A percentile compares a stretch with the other conserved stretches of the same genome.
These are phyloP conservation scores for Blastomyces silverae DNA, from an alignment of 2,329 filamentous ascomycete genomes.

Conservation along the genomic window DNA sequence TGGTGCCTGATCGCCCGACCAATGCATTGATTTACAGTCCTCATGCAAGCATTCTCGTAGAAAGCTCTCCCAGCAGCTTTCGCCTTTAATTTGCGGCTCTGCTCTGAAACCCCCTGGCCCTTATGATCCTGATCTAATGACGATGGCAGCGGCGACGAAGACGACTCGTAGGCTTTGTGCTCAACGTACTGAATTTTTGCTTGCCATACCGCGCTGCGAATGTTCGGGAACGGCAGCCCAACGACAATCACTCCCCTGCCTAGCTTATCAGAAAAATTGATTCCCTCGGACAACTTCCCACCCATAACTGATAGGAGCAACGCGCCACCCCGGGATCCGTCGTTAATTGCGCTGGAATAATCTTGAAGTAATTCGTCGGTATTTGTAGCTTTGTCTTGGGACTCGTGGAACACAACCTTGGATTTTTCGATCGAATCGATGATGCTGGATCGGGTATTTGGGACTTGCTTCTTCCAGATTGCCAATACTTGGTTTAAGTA, in stretches of 20 bases:
- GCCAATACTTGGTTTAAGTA: slow-evolving; percentile 71
- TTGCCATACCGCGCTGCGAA: slow-evolving; percentile 84
- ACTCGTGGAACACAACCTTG: slow-evolving; percentile 49
- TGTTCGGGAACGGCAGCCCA: slow-evolving; percentile 87
- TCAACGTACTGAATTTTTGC: slow-evolving; percentile 86
- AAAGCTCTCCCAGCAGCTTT: slow-evolving; percentile 61
- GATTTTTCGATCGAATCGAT: slow-evolving; percentile 31
- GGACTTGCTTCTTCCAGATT: slow-evolving; percentile 50
- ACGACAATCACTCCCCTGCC: slow-evolving; percentile 88
- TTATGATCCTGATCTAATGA: slow-evolving; percentile 18
- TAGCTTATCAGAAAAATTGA: slow-evolving; percentile 90
- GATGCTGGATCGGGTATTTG: slow-evolving; percentile 26
- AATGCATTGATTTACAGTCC: slow-evolving; percentile 94
- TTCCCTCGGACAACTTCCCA: slow-evolving; percentile 92
- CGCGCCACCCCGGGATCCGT: slow-evolving; percentile 56
- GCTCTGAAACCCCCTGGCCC: slow-evolving; percentile 24
- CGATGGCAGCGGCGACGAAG: neutral
- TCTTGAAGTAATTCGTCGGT: slow-evolving; percentile 64
- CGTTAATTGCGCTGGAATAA: slow-evolving; percentile 63
- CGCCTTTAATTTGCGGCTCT: slow-evolving; percentile 32
- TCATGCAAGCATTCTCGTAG: slow-evolving; percentile 93
- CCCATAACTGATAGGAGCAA: slow-evolving; percentile 85
- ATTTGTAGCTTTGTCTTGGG: slow-evolving; percentile 39
- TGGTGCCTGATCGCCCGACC: slow-evolving; percentile 84
- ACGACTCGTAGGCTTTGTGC: slow-evolving; percentile 42